A percentile compares a stretch with the other conserved stretches of the same genome.
phyloP scores from a whole-genome alignment of 202 grass and related monocot genomes.

The Elaeis oleifera region DNA sequence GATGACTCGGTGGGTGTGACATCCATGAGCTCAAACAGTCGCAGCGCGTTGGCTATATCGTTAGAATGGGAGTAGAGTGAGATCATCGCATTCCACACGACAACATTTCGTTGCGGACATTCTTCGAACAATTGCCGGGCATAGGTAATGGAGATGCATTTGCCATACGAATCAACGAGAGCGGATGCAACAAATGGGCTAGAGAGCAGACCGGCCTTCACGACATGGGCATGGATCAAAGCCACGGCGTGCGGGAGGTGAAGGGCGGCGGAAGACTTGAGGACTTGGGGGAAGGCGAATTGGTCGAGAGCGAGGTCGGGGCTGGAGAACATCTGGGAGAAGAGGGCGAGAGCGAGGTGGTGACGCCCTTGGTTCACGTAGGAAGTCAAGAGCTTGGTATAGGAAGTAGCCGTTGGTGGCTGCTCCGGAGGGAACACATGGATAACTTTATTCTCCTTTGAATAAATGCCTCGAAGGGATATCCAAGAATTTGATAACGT shows the following conservation, averaged over 20 bases:
- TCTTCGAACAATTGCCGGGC: conserved; percentile 63
- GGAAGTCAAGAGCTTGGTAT: conserved; percentile 38
- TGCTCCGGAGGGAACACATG: no score
- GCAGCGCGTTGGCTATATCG: conserved; percentile 19
- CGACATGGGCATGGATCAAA: conserved; percentile 28
- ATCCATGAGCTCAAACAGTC: conserved; percentile 37
- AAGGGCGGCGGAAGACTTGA: conserved; percentile 60
- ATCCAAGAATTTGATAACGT: no score
- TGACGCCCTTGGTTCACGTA: conserved; percentile 41
- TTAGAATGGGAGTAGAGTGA: conserved; percentile 31
- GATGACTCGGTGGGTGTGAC: conserved; percentile 37
- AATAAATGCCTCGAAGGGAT: no score
- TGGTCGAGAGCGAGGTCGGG: conserved; percentile 44
- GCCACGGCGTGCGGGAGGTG: conserved; percentile 18
- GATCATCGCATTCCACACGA: conserved; percentile 64
- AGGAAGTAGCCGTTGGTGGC: conserved; percentile 40
- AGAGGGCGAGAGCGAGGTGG: conserved; percentile 48
- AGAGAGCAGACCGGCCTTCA: conserved; percentile 35
- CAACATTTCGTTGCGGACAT: conserved; percentile 35
- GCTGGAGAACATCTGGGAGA: conserved; percentile 41
- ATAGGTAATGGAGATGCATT: neutral
- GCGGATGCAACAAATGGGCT: conserved; percentile 46
- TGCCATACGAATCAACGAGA: conserved; percentile 40
- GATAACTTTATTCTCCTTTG: no score
- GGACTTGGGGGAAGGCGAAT: conserved; percentile 45